Conservation (phyloP, 306 rosid species). For the Begonia loranthoides region DNA sequence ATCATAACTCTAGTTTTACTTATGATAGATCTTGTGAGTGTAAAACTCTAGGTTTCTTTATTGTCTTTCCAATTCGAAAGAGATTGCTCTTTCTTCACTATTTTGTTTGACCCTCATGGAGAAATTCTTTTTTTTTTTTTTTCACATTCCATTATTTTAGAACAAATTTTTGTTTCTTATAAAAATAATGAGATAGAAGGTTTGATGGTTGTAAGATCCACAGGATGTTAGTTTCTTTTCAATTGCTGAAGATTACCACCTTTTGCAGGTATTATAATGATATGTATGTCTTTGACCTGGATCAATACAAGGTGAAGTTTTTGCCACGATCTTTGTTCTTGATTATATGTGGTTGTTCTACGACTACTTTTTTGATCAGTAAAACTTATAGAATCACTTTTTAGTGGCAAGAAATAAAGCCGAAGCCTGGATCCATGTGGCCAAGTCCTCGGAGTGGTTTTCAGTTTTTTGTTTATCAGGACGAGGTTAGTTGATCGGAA, state of each 20-base stretch:
- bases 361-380: conserved; percentile 1
- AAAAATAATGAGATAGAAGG: no score
- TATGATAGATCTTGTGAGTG: no score
- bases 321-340: conserved; percentile 2
- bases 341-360: conserved; percentile 5
- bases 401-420: conserved; percentile 97
- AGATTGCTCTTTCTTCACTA: no score
- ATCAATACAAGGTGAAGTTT: conserved; percentile 67
- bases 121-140: no score
- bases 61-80: no score
- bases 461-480: conserved; percentile 85
- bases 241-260: neutral
- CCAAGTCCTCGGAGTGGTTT: conserved; percentile 94
- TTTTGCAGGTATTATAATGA: conserved; percentile 79
- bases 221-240: neutral
- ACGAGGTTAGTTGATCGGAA: conserved; percentile 53
- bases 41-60: no score
- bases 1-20: no score
- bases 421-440: conserved; percentile 94
- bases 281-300: conserved; percentile 86
- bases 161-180: no score
- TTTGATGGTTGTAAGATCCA: no score
- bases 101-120: no score
- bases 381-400: conserved; percentile 13
- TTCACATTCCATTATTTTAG: no score